Evolutionary conservation across 768 basidiomycete genomes (phyloP), one percentile per base, ranked within the genome.

Genomic region (Dacryopinax primogenitus): DNA sequence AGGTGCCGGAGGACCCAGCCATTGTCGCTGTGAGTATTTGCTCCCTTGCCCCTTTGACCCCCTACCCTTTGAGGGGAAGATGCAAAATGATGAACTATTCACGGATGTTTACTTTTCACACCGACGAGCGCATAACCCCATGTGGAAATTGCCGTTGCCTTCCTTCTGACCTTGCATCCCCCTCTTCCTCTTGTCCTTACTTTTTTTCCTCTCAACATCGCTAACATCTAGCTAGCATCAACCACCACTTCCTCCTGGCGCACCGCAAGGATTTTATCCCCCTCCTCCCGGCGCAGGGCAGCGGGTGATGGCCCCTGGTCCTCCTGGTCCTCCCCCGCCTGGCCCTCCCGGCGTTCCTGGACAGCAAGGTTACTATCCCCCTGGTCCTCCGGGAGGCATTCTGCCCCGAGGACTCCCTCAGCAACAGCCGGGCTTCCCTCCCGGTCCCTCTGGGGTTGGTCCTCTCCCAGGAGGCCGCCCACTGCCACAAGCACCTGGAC

Each of bases 1-100:
- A 82, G 70, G 84, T 90, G 16, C 86, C 87, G 66, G 87, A 90
- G 71, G 90, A 92, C 74, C 90, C 90, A 4, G 90, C 90, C 6
- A 87, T 92, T 16, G 78, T 32, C 30, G 88, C 86, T 69, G 88
- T 87, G 72, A 76, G 85, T 80, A 34, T 16, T 63, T 33, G 58
- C 75, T 65, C 64, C 65, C 67, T 35, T 67, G 64, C 9, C 62
- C 26, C 26, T 61, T 58, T 45, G 66, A 63, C 64, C 35, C 33
- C 44, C 62, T 63, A 36, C n/a, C n/a, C 51, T 66, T 63, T 13
- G 23, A 12, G 7, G 23, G 7, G 45, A 9, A 15, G 45, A 13
- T 12, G 45, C 9, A 12, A 47, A 47, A 9, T 71, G 76, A 80
- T 78, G 80, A 80, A 75, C 65, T 47, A 76, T 78, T 75, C 70